Evolutionary conservation across 2,329 filamentous ascomycete species (phyloP), one percentile per base, ranked within the genome.

Genomic region (Bisporella sp.): DNA sequence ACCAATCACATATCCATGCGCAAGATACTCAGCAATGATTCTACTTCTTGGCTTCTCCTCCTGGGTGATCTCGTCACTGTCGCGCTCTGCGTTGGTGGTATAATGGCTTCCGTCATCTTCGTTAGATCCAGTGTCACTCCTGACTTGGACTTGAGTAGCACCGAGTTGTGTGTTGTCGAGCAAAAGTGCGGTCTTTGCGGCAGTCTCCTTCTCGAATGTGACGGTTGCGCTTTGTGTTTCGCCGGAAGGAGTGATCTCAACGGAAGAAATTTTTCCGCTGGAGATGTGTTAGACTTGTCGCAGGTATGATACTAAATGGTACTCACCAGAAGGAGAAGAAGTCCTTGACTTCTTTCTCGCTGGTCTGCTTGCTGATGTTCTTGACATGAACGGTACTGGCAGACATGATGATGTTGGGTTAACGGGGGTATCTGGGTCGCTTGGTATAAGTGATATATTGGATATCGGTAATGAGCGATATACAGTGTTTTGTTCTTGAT

Each of bases 81-180:
- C 76, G 53, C 74, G 75, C 53, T 84, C 79, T 51, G 71, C 70
- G 59, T 78, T 77, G 39, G 73, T 69, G 52, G 76, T 73, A 53
- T 73, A 75, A 54, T 76, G 74, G 45, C 79, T 72, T 49, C 74
- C 72, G 57, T 86, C 81, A 45, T 78, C 76, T 46, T 79, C 78
- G 47, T 76, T 73, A 47, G 80, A 71, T 57, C 83, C 84, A 56
- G 85, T 75, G 46, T 79, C 79, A 57, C 82, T 79, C 41, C 84
- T 79, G 45, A 90, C 80, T 51, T 81, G 77, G 66, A 99, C 95
- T 65, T 93, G 83, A 59, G 91, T 89, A 53, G 85, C 73, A 57
- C 91, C 91, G 46, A 99, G 86, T 71, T 95, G 87, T 48, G 93
- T 99, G 77, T 96, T 95, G 74, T 97, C 92, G 57, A 99, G 84